phyloP scores from a whole-genome alignment of 2,329 filamentous ascomycete genomes.

The Canariomyces notabilis region DNA sequence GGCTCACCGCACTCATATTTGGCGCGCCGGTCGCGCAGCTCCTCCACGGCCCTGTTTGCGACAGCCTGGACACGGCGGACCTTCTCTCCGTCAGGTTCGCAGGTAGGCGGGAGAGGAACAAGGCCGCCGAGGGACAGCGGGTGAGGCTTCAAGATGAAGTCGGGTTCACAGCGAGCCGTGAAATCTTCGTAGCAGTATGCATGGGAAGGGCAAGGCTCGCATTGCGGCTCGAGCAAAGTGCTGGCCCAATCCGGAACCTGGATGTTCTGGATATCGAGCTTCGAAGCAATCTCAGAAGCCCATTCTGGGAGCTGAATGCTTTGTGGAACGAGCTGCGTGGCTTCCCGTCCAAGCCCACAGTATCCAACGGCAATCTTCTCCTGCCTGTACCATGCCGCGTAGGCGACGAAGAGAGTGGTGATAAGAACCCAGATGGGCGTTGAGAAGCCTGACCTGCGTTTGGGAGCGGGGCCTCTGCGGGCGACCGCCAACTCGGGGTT shows the following conservation, averaged over 20 bases:
- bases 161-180: slow-evolving; percentile 73
- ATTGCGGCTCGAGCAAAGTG: slow-evolving; percentile 68
- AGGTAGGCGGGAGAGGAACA: slow-evolving; percentile 81
- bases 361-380: slow-evolving; percentile 97
- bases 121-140: slow-evolving; percentile 76
- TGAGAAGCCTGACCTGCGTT: slow-evolving; percentile 46
- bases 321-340: slow-evolving; percentile 45
- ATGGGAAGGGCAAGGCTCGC: slow-evolving; percentile 85
- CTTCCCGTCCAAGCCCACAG: slow-evolving; percentile 73
- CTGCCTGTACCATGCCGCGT: slow-evolving; percentile 80
- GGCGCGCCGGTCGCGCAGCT: slow-evolving; percentile 77
- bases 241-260: slow-evolving; percentile 67
- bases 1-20: slow-evolving; percentile 85
- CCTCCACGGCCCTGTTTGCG: slow-evolving; percentile 80
- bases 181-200: slow-evolving; percentile 82
- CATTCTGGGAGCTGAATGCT: slow-evolving; percentile 39
- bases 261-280: slow-evolving; percentile 44
- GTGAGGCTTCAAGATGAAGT: slow-evolving; percentile 80
- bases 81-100: slow-evolving; percentile 92
- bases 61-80: slow-evolving; percentile 80
- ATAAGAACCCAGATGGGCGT: slow-evolving; percentile 68
- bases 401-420: slow-evolving; percentile 63
- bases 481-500: slow-evolving; percentile 46
- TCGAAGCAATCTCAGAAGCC: slow-evolving; percentile 30
- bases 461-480: slow-evolving; percentile 35